phyloP scores from a whole-genome alignment of 2,329 filamentous ascomycete species.

The Trichoderma arundinaceum region DNA sequence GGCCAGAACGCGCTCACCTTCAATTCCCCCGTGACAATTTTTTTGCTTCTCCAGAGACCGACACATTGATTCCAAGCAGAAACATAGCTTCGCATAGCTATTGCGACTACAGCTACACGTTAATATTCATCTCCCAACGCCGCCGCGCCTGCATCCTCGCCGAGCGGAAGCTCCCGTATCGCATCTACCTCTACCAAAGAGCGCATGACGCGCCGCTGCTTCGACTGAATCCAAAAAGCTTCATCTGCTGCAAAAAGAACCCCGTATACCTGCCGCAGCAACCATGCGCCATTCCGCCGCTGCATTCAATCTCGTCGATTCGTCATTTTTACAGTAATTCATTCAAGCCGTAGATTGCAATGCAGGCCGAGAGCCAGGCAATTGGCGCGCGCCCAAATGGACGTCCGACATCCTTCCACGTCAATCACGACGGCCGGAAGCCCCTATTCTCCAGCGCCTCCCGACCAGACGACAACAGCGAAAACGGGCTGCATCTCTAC shows the following conservation, averaged over 20 bases:
- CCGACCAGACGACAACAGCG: slow-evolving; percentile 33
- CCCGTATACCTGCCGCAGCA: background rate
- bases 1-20: slow-evolving; percentile 25
- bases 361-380: slow-evolving; percentile 40
- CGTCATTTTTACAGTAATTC: background rate
- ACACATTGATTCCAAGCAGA: background rate
- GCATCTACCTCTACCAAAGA: background rate
- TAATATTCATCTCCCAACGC: background rate
- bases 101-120: background rate
- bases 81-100: background rate
- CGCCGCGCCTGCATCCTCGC: background rate
- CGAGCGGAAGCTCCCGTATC: background rate
- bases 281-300: slow-evolving; percentile 25
- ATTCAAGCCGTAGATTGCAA: slow-evolving; percentile 21
- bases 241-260: slow-evolving; percentile 10
- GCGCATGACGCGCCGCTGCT: slow-evolving; percentile 29
- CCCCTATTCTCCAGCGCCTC: slow-evolving; percentile 46
- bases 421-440: slow-evolving; percentile 50
- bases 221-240: slow-evolving; percentile 14
- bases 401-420: slow-evolving; percentile 41
- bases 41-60: slow-evolving; percentile 12
- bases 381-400: slow-evolving; percentile 35
- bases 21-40: slow-evolving; percentile 1
- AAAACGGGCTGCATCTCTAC: slow-evolving; percentile 20
- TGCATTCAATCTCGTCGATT: slow-evolving; percentile 10